Evolutionary conservation across 495 filamentous ascomycete genomes (phyloP).

Genomic region (Sphaerosporella brunnea): DNA sequence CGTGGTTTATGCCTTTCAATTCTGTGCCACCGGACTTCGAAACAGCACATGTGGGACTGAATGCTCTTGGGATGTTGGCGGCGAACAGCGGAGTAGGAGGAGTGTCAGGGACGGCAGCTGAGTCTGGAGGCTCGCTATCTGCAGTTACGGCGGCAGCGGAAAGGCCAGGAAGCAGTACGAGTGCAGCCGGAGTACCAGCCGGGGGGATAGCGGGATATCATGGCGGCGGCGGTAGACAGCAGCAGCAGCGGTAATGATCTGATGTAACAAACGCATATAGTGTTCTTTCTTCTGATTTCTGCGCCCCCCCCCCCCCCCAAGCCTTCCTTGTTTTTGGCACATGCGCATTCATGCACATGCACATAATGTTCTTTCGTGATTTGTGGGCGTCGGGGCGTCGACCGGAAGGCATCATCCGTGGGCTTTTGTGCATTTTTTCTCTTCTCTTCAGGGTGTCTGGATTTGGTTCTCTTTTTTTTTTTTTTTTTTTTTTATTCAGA

Average conservation of each 20-base stretch:
- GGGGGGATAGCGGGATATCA: neutral
- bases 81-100: constrained; percentile 11
- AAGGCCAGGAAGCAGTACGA: neutral
- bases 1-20: constrained; percentile 95
- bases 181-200: neutral
- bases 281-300: neutral
- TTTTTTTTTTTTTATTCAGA: no score
- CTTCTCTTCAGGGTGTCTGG: no score
- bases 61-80: constrained; percentile 13
- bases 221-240: neutral
- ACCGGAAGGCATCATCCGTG: no score
- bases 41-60: constrained; percentile 46
- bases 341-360: neutral
- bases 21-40: constrained; percentile 20
- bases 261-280: no score
- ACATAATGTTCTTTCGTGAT: neutral
- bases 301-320: no score
- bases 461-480: no score
- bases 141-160: neutral
- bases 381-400: no score
- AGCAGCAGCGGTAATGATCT: neutral
- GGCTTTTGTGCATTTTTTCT: no score
- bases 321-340: no score
- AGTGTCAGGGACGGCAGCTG: neutral
- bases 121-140: neutral